Evolutionary conservation across 1,284 basidiomycete genomes (phyloP).

Genomic region (Ganoderma sinense): DNA sequence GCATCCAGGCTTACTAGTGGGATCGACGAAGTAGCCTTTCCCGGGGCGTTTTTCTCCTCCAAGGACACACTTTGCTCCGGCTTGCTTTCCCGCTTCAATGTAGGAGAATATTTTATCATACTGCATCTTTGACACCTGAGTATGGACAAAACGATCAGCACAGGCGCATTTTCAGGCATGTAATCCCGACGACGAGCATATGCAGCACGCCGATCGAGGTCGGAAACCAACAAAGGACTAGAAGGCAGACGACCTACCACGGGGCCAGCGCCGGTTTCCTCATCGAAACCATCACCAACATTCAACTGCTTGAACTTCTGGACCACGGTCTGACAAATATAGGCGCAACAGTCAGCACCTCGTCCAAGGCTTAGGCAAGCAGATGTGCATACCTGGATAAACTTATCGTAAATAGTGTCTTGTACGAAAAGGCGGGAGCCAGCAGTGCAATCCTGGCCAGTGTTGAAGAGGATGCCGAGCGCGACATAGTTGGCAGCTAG

Average conservation of each 20-base stretch:
- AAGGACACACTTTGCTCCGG: conserved; percentile 82
- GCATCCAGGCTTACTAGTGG: conserved; percentile 63
- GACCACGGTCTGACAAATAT: conserved; percentile 53
- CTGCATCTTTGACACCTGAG: conserved; percentile 82
- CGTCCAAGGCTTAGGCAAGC: background rate
- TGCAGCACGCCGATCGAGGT: no score
- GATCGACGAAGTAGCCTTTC: conserved; percentile 80
- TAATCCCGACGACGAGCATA: background rate
- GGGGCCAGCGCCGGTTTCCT: conserved; percentile 79
- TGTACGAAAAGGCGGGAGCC: conserved; percentile 89
- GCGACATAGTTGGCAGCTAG: conserved; percentile 85
- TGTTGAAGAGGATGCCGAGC: conserved; percentile 85
- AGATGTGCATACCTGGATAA: conserved; percentile 53
- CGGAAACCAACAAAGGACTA: background rate
- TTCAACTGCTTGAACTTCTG: conserved; percentile 72
- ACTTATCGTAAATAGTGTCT: conserved; percentile 85
- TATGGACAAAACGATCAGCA: background rate
- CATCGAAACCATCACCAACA: conserved; percentile 85
- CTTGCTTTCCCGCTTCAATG: conserved; percentile 86
- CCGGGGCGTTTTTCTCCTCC: conserved; percentile 80
- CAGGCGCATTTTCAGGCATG: background rate
- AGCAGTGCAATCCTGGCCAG: conserved; percentile 89
- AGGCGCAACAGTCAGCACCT: background rate
- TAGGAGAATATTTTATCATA: conserved; percentile 91
- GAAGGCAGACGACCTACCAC: conserved; percentile 56